phyloP scores from a whole-genome alignment of 495 filamentous ascomycete genomes.

The Penicillium turbatum region DNA sequence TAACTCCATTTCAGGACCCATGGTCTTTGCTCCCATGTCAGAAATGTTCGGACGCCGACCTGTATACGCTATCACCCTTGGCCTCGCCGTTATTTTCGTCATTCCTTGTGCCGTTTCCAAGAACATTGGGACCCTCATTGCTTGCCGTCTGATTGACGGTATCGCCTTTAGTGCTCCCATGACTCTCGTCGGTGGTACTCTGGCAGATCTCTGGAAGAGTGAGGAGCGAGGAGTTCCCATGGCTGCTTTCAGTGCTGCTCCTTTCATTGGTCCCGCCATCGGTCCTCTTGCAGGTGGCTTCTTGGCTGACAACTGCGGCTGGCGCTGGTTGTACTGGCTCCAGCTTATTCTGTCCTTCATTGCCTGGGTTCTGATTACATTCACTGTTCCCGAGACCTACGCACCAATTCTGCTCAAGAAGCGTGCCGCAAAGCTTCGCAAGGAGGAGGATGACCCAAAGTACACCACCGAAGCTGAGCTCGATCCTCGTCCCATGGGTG shows the following conservation, averaged over 20 bases:
- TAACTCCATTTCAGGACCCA: slow-evolving; percentile 50
- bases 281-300: slow-evolving; percentile 74
- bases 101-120: slow-evolving; percentile 72
- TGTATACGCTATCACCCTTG: slow-evolving; percentile 54
- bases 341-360: slow-evolving; percentile 65
- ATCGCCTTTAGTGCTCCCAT: slow-evolving; percentile 81
- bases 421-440: slow-evolving; percentile 64
- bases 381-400: slow-evolving; percentile 80
- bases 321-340: slow-evolving; percentile 86
- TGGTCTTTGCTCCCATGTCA: slow-evolving; percentile 74
- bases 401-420: slow-evolving; percentile 63
- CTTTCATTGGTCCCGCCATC: slow-evolving; percentile 71
- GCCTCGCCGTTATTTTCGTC: slow-evolving; percentile 67
- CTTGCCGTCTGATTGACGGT: slow-evolving; percentile 69
- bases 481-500: slow-evolving; percentile 58
- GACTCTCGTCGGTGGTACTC: slow-evolving; percentile 74
- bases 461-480: slow-evolving; percentile 73
- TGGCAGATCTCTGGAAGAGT: slow-evolving; percentile 78
- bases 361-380: slow-evolving; percentile 66
- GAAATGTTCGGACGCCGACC: slow-evolving; percentile 66
- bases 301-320: slow-evolving; percentile 61
- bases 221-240: slow-evolving; percentile 80
- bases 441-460: slow-evolving; percentile 55
- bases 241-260: slow-evolving; percentile 79
- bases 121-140: slow-evolving; percentile 70